Percentiles rank a stretch among this genome's conserved stretches.
Evolutionary conservation across 768 basidiomycete genomes (phyloP).

Genomic region (Suillus cothurnatus): DNA sequence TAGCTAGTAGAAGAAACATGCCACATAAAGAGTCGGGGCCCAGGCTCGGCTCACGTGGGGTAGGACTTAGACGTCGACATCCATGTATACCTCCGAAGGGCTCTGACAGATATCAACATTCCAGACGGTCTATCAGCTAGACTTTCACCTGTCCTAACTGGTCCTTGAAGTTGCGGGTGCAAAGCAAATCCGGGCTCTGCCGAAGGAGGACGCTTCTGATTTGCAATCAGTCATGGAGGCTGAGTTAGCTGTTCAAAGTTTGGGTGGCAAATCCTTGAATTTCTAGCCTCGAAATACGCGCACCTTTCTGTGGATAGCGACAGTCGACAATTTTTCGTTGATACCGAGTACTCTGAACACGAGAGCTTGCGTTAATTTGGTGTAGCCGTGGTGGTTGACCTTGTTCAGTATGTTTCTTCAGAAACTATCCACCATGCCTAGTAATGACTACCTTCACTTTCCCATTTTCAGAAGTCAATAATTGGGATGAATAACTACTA

Average conservation of each 20-base stretch:
- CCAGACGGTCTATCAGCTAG: not conserved
- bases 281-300: not conserved
- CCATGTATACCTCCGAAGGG: no score
- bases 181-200: not conserved
- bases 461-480: not conserved
- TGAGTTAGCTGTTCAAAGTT: no score
- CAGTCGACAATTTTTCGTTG: not conserved
- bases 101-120: not conserved
- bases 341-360: not conserved
- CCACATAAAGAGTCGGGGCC: no score
- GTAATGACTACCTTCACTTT: not conserved
- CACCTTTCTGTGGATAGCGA: not conserved
- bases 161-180: not conserved
- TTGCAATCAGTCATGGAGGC: no score
- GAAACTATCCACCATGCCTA: not conserved
- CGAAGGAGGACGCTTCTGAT: not conserved
- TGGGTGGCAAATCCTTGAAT: not conserved
- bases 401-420: not conserved
- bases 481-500: not conserved
- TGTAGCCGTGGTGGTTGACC: not conserved
- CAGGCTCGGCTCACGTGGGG: no score
- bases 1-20: no score
- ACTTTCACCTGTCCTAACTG: not conserved
- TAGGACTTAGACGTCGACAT: no score
- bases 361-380: not conserved